Evolutionary conservation across 305 asterid species (phyloP), one percentile per base, ranked within the genome.

Genomic region (Plantago rigida): DNA sequence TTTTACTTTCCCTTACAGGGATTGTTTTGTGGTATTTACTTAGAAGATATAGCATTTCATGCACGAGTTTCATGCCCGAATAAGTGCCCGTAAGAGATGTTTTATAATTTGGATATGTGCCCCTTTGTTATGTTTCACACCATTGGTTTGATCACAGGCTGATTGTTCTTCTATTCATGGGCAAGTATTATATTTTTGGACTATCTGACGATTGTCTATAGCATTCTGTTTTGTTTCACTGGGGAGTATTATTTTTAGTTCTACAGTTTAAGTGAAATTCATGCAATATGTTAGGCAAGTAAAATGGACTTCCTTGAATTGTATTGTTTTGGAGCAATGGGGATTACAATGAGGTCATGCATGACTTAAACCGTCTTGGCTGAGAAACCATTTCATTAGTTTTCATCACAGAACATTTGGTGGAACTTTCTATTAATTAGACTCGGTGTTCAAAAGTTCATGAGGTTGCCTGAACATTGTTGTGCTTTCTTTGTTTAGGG

Each of bases 401-500:
- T 36, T 36, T 7, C 11, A 36, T 36, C 44, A 36, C 2, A 36
- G 44, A 6, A 5, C 44, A 6, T 47, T 69, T 59, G 45, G 36
- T 63, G 47, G 34, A 52, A 31, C 55, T 52, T 67, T 64, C 39
- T 47, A 42, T 53, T 51, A 47, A 62, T 34, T 57, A 17, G 50
- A 34, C 48, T 26, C 13, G 39, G 49, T 45, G 17, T 71, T 60
- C 3, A 47, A 26, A 67, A 56, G 51, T 52, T 44, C 51, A 56
- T 3, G 15, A 45, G 71, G 63, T 65, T 71, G 51, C 47, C 57
- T 68, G 41, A 47, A 47, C 36, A 50, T 58, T 51, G 31, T 67
- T 19, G 44, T 72, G 65, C 50, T 67, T 53, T 71, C 57, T 61
- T 73, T 13, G 22, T 50, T 9, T 73, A 93, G 99, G 95, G 75